These are phyloP conservation scores for Microthlaspi erraticum DNA, from an alignment of 345 rosid species.

Conservation along the genomic window DNA sequence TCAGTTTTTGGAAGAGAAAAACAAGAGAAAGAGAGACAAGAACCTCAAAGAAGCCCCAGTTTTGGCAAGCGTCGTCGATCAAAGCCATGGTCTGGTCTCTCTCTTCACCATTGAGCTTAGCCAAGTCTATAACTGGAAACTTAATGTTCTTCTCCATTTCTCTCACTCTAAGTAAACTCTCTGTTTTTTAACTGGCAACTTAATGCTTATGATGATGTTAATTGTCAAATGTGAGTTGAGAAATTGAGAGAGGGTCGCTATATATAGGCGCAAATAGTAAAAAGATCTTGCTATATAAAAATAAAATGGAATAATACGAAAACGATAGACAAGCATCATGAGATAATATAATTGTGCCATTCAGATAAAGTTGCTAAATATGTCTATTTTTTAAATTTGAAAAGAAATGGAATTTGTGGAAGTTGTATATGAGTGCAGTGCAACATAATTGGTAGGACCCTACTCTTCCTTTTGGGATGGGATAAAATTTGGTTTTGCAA, in stretches of 20 bases:
- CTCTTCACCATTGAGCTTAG: constrained; percentile 65
- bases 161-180: not conserved
- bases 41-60: constrained; percentile 94
- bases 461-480: constrained; percentile 16
- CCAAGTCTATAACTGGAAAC: constrained; percentile 69
- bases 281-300: not conserved
- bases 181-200: constrained; percentile 18
- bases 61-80: constrained; percentile 77
- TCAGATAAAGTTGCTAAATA: constrained; percentile 19
- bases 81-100: constrained; percentile 61
- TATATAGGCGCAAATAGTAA: constrained; percentile 57
- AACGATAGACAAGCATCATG: constrained; percentile 8
- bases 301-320: not conserved
- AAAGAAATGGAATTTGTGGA: constrained; percentile 38
- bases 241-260: constrained; percentile 25
- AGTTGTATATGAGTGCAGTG: constrained; percentile 30
- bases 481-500: constrained; percentile 21
- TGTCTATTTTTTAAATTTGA: not conserved
- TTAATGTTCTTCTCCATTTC: constrained; percentile 50
- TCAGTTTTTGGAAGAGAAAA: not conserved
- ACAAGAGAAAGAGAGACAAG: constrained; percentile 10
- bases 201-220: constrained; percentile 12
- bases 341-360: constrained; percentile 31
- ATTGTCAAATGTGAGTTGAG: constrained; percentile 29
- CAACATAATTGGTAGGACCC: constrained; percentile 34